These are phyloP conservation scores for Daldinia caldariorum DNA, from an alignment of 495 filamentous ascomycete genomes.

Conservation along the genomic window DNA sequence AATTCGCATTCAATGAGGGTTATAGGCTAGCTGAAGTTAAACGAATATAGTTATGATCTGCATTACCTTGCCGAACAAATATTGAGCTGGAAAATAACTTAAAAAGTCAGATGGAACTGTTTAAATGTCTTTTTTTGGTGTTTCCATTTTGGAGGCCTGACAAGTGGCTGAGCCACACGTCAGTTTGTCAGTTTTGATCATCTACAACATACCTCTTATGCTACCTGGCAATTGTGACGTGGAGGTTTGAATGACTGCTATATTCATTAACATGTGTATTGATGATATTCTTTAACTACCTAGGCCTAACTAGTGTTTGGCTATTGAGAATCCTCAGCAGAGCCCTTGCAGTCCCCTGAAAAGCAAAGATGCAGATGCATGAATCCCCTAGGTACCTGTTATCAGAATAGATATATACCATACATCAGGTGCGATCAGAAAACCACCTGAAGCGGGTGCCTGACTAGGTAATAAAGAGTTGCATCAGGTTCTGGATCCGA, in stretches of 20 bases:
- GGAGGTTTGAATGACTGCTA: slow-evolving; percentile 4
- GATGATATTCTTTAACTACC: neutral
- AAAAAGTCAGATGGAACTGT: neutral
- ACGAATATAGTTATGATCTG: neutral
- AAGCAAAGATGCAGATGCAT: slow-evolving; percentile 15
- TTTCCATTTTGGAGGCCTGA: slow-evolving; percentile 31
- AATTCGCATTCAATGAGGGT: neutral
- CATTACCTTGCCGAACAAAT: neutral
- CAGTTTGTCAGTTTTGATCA: slow-evolving; percentile 7
- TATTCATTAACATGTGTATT: slow-evolving; percentile 24
- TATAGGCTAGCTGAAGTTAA: neutral
- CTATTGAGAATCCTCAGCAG: neutral
- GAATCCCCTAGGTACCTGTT: too few relatives aligned
- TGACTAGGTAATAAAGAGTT: slow-evolving; percentile 40
- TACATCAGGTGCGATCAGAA: neutral
- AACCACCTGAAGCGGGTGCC: slow-evolving; percentile 19
- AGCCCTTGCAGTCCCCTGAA: slow-evolving; percentile 24
- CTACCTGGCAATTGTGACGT: slow-evolving; percentile 17
- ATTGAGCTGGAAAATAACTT: neutral
- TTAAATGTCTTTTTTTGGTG: neutral
- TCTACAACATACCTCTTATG: neutral
- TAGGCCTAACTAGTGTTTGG: neutral
- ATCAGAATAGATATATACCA: neutral
- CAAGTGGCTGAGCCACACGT: slow-evolving; percentile 33
- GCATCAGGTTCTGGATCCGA: slow-evolving; percentile 34